Evolutionary conservation across 2,329 filamentous ascomycete genomes (phyloP).

Genomic region (Diplodia intermedia): DNA sequence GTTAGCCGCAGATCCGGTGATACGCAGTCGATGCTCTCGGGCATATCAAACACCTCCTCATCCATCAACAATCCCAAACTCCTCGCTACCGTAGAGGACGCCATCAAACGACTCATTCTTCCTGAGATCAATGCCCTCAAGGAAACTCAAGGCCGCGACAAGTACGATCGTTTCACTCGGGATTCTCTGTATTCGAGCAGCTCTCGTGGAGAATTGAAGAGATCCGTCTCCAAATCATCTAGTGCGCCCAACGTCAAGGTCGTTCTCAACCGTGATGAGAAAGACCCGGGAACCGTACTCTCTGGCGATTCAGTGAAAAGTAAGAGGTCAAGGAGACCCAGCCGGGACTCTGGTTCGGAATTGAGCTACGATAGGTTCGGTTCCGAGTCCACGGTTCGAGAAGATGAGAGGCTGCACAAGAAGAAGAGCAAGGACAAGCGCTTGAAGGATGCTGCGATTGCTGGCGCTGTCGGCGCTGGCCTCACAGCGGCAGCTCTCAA

Average conservation of each 20-base stretch:
- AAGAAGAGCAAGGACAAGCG: slow-evolving; percentile 61
- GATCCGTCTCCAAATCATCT: slow-evolving; percentile 65
- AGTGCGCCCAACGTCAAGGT: slow-evolving; percentile 69
- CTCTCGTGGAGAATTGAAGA: slow-evolving; percentile 51
- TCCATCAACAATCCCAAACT: slow-evolving; percentile 93
- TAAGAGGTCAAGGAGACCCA: slow-evolving; percentile 62
- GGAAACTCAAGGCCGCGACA: slow-evolving; percentile 76
- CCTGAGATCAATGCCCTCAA: slow-evolving; percentile 92
- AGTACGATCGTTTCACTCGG: slow-evolving; percentile 69
- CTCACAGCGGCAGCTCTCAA: slow-evolving; percentile 68
- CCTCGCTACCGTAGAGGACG: slow-evolving; percentile 90
- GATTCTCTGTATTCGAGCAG: slow-evolving; percentile 67
- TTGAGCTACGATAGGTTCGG: slow-evolving; percentile 41
- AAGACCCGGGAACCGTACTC: slow-evolving; percentile 64
- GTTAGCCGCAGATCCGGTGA: slow-evolving; percentile 63
- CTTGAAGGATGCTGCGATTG: slow-evolving; percentile 62
- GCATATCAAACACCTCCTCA: slow-evolving; percentile 64
- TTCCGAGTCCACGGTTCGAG: slow-evolving; percentile 40
- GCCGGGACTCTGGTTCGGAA: slow-evolving; percentile 58
- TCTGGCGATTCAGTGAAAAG: slow-evolving; percentile 61
- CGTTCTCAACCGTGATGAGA: slow-evolving; percentile 63
- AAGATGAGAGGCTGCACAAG: slow-evolving; percentile 60
- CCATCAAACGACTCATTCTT: slow-evolving; percentile 85
- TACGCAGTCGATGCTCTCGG: slow-evolving; percentile 65
- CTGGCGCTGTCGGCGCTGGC: slow-evolving; percentile 61